Base-by-base conservation (phyloP, 805 yeast species). In the Crinitomyces ghanaensis region DNA sequence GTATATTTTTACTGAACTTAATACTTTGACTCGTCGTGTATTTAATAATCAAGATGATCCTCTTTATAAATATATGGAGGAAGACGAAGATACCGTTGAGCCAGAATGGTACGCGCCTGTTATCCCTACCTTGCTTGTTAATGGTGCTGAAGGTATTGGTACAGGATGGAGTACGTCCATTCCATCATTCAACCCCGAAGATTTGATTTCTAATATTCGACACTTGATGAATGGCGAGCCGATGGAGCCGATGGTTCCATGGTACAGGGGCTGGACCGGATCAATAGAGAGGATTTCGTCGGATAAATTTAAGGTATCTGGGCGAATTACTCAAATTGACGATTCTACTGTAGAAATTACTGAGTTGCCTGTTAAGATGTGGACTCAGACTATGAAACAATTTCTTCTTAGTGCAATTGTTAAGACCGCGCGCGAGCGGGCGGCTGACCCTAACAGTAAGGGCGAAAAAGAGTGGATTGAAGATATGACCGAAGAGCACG, bases 111-210 rank as follows among this genome's bases (percentile, higher is more conserved):
- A 84, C 56, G 63, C 83, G 26, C 98, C 98, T 1, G 74, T 91
- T n/a, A 46, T 91, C 25, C 98, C 98, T 6, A 82, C 85, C 83
- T 53, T 91, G n/a, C 65, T 91, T 40, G 94, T 91, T 4, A 91
- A 91, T 51, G 98, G 98, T 37, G 69, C 88, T 6, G 98, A 91
- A 58, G 98, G 98, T 62, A 91, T 91, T 55, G 98, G 98, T 41
- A 86, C 98, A 30, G 98, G 98, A 44, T 91, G 97, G 96, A 82
- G 95, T 43, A 85, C 97, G 1, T 74, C 72, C 40, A 78, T 91
- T 42, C 98, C 98, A 1, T 74, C 82, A 26, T 88, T 71, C 59
- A 85, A 91, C 53, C 98, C 98, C 0, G 48, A 55, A 9, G 97
- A 88, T 51, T 64, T 91, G 39, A 84, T 84, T 17, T 61, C 57